phyloP scores from a whole-genome alignment of 2,329 filamentous ascomycete species.

The Cladosporium sp. region DNA sequence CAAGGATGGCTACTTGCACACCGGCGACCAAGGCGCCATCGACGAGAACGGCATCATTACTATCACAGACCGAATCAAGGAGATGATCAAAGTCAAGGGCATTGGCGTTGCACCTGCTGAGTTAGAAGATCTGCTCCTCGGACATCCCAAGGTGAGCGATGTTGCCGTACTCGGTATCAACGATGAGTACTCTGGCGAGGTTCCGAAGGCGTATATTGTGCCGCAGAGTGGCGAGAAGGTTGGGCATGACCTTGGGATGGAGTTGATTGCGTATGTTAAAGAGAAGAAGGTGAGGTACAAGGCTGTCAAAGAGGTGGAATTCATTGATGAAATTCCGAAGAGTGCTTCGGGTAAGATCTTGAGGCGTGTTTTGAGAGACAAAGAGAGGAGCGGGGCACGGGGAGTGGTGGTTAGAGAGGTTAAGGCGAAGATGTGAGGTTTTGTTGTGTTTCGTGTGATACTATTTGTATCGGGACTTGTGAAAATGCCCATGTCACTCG shows the following conservation, averaged over 20 bases:
- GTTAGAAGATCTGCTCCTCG: conserved; percentile 61
- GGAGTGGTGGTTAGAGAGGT: conserved; percentile 39
- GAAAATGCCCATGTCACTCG: not conserved
- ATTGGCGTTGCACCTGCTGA: conserved; percentile 64
- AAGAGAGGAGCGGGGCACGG: conserved; percentile 39
- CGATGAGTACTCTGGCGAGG: conserved; percentile 59
- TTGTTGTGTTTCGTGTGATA: not conserved
- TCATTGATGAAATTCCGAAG: conserved; percentile 70
- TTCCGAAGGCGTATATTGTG: conserved; percentile 61
- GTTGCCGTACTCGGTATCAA: conserved; percentile 57
- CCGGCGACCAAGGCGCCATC: conserved; percentile 57
- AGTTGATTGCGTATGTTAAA: conserved; percentile 63
- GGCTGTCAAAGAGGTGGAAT: conserved; percentile 66
- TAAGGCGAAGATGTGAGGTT: conserved; percentile 37
- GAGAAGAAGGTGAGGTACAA: conserved; percentile 70
- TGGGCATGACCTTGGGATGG: conserved; percentile 42
- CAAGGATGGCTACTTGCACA: conserved; percentile 54
- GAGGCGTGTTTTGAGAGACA: conserved; percentile 59
- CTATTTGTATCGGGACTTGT: not conserved
- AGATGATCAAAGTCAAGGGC: conserved; percentile 68
- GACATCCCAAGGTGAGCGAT: conserved; percentile 59
- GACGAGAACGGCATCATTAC: conserved; percentile 58
- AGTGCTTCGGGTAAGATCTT: conserved; percentile 75
- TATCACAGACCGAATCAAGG: conserved; percentile 64
- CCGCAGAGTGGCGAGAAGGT: conserved; percentile 39